These are phyloP conservation scores for Lactarius pseudohatsudake DNA, from an alignment of 768 basidiomycete genomes.

Conservation along the genomic window DNA sequence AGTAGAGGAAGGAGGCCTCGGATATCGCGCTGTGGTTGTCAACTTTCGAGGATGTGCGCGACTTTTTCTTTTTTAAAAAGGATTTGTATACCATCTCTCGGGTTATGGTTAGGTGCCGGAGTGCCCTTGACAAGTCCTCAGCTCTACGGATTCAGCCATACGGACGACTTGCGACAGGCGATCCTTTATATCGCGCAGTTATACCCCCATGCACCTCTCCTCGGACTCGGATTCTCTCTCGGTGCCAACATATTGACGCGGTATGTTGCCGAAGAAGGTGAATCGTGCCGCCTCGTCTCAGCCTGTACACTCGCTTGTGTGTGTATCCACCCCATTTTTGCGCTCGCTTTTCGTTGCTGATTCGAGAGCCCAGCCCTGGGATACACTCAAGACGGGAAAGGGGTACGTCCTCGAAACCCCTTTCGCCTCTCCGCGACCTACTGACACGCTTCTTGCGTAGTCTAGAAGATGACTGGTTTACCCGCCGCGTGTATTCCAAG, in stretches of 20 bases:
- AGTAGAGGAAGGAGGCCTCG: conserved; percentile 75
- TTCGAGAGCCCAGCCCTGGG: conserved; percentile 45
- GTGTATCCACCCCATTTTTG: conserved; percentile 37
- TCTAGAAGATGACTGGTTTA: conserved; percentile 53
- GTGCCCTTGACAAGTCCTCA: conserved; percentile 38
- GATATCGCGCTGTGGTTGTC: conserved; percentile 86
- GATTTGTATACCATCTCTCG: not conserved
- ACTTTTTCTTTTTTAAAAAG: not conserved
- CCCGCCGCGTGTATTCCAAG: conserved; percentile 67
- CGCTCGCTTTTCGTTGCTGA: conserved; percentile 19
- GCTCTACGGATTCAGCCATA: conserved; percentile 85
- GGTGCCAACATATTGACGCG: conserved; percentile 89
- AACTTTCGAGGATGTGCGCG: conserved; percentile 88
- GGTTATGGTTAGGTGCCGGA: conserved; percentile 1
- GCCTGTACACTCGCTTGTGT: conserved; percentile 75
- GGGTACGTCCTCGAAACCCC: conserved; percentile 31
- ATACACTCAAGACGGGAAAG: conserved; percentile 39
- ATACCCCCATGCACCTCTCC: conserved; percentile 78
- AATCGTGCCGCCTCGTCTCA: conserved; percentile 57
- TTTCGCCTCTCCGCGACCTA: conserved; percentile 15
- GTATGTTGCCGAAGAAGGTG: conserved; percentile 83
- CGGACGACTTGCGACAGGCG: conserved; percentile 84
- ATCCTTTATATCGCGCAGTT: conserved; percentile 67
- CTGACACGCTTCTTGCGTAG: conserved; percentile 37
- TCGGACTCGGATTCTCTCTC: conserved; percentile 90